Percentiles rank a stretch among this genome's conserved stretches.
These are phyloP conservation scores for Pulveroboletus sp. DNA, from an alignment of 768 basidiomycete genomes.

Conservation along the genomic window DNA sequence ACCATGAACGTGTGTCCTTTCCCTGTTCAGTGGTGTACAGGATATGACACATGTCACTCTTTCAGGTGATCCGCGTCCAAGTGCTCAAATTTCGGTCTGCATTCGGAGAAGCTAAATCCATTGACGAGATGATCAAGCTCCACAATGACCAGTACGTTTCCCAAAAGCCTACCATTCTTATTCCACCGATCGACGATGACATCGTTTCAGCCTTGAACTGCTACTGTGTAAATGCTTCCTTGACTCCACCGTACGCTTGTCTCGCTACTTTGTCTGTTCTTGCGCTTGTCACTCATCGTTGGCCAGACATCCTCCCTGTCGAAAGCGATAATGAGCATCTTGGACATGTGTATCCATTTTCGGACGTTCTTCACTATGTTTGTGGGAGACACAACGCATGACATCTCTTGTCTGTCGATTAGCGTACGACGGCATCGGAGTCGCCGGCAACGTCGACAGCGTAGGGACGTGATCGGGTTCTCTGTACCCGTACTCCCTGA, in stretches of 20 bases:
- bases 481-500: conserved; percentile 33
- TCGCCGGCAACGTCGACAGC: conserved; percentile 51
- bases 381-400: conserved; percentile 58
- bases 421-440: conserved; percentile 57
- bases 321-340: conserved; percentile 59
- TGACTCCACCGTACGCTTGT: conserved; percentile 46
- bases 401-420: conserved; percentile 46
- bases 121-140: conserved; percentile 70
- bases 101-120: conserved; percentile 50
- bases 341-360: conserved; percentile 74
- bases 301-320: conserved; percentile 60
- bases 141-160: conserved; percentile 65
- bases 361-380: conserved; percentile 57
- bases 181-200: not conserved
- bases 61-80: conserved; percentile 65
- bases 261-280: not conserved
- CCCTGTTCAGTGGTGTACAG: not conserved
- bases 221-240: conserved; percentile 62
- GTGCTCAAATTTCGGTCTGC: conserved; percentile 54
- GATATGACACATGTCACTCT: not conserved
- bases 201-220: conserved; percentile 47
- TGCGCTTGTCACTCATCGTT: not conserved
- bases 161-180: not conserved
- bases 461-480: conserved; percentile 59
- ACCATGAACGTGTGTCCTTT: conserved; percentile 57